Evolutionary conservation across 768 basidiomycete genomes (phyloP), one percentile per base, ranked within the genome.

Genomic region (Pisolithus marmoratus): DNA sequence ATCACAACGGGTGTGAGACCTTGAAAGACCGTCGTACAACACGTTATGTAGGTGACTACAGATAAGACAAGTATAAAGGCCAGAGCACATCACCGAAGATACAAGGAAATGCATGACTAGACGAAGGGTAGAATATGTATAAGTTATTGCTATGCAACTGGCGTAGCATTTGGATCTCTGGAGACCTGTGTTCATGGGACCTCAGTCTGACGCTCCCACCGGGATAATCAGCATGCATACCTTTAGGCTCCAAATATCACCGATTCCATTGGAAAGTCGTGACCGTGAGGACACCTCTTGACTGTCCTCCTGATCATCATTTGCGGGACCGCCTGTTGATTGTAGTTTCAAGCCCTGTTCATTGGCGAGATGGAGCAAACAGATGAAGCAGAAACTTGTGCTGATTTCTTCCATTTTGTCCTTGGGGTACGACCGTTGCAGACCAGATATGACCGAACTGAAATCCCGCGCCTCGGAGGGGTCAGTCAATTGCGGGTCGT

Each of bases 301-400:
- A 14, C 70, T 63, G 53, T 67, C 55, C 46, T 64, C 60, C 43
- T 72, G 60, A 60, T 72, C 54, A 58, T 73, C 50, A 41, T 74
- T 56, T 54, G 72, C 63, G 56, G 68, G 47, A 61, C 59, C 29
- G 67, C 66, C 81, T 31, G 15, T 56, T 29, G 72, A 58, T 68
- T 84, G 87, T 34, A 99, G 79, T 63, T 87, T 88, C 46, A 98
- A 75, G 2, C 95, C 96, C 61, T 92, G 89, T 70, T 98, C 96
- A 65, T 99, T 98, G 17, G 95, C 95, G 41, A 98, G 72, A 72
- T 98, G 96, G 17, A 99, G 73, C 23, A 98, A 74, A 63, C 96
- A 98, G 66, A 98, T 99, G 74, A 98, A 99, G 67, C 95, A 98
- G 83, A 95, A 98, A 57, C 92, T 95, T 15, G 96, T 98, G 66